These are phyloP conservation scores for Entelexis sorbosivorans DNA, from an alignment of 1,139 yeast genomes.

Conservation along the genomic window DNA sequence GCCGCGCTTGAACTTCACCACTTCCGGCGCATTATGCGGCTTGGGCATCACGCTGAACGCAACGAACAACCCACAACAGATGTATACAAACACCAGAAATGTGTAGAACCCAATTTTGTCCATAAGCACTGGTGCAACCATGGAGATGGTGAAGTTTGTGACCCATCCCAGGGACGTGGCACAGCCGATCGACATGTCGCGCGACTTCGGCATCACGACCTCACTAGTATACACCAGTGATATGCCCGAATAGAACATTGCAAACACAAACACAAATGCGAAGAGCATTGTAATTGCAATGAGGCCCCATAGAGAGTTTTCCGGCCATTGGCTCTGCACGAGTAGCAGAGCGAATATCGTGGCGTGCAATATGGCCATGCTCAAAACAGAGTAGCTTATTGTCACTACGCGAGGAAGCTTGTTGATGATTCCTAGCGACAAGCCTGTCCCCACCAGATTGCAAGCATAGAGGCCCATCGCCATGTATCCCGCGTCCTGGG, in stretches of 20 bases:
- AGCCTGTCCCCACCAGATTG: slow-evolving; percentile 34
- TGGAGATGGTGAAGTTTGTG: slow-evolving; percentile 32
- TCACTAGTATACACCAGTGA: slow-evolving; percentile 45
- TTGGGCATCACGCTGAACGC: slow-evolving; percentile 14
- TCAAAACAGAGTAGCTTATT: slow-evolving; percentile 26
- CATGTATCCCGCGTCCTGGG: slow-evolving; percentile 20
- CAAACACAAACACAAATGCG: slow-evolving; percentile 41
- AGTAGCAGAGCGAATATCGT: slow-evolving; percentile 33
- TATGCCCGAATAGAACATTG: slow-evolving; percentile 33
- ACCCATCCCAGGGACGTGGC: slow-evolving; percentile 48
- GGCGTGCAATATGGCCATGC: slow-evolving; percentile 35
- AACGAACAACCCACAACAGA: slow-evolving; percentile 27
- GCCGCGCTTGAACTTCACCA: not conserved
- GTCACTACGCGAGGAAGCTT: slow-evolving; percentile 33
- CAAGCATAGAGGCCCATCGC: slow-evolving; percentile 24
- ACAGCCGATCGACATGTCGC: slow-evolving; percentile 37
- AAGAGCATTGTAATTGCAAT: slow-evolving; percentile 40
- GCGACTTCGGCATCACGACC: slow-evolving; percentile 34
- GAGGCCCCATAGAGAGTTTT: slow-evolving; percentile 29
- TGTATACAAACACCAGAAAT: slow-evolving; percentile 36
- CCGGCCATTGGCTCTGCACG: slow-evolving; percentile 12
- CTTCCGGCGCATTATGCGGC: not conserved
- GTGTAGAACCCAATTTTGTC: slow-evolving; percentile 35
- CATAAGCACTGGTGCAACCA: slow-evolving; percentile 35
- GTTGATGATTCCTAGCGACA: slow-evolving; percentile 34